Base-by-base conservation (phyloP, 2,329 filamentous ascomycete species). In the Penicillium sp. region DNA sequence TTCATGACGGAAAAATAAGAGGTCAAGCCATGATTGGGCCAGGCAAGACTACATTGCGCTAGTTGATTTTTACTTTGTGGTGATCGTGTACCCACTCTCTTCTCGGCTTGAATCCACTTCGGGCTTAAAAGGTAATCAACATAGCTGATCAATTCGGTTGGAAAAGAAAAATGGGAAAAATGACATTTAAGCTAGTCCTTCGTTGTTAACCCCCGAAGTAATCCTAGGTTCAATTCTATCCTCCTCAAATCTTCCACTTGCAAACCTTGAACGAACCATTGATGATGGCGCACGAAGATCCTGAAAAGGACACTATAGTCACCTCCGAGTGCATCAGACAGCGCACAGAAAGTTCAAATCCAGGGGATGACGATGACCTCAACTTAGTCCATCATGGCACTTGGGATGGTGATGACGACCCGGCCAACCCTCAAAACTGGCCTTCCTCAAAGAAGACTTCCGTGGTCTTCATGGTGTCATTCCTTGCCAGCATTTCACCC, bases 401-500 rank as follows among this genome's bases (percentile, higher is more conserved):
- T 11, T 42, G 51, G 31, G 48, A 55, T 31, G 43, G 42, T 14
- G 29, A 46, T 37, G 45, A 48, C 6, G 46, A 58, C 48, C 35
- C 50, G n/a, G 42, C 31, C 16, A 54, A 35, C 27, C 44, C 37
- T 21, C 33, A 57, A 23, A 45, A 47, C 16, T 45, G 42, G 45
- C 35, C 16, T 10, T 25, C 33, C n/a, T 33, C n/a, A 16, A 53
- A 21, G n/a, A 53, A 39, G 43, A 45, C 9, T 26, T 29, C 11
- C 16, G 26, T 27, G 7, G 33, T 39, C 11, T 39, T 50, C 33
- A 29, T 21, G 13, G 31, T 50, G 31, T 35, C 26, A 3, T 50
- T 29, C 11, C 31, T 50, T 16, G 47, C 31, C 10, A 35, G 31
- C 33, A 49, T 59, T 26, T 48, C 83, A 14, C 83, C 85, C 0